phyloP scores from a whole-genome alignment of 1,284 basidiomycete species.

The Lignosus rhinocerotis region DNA sequence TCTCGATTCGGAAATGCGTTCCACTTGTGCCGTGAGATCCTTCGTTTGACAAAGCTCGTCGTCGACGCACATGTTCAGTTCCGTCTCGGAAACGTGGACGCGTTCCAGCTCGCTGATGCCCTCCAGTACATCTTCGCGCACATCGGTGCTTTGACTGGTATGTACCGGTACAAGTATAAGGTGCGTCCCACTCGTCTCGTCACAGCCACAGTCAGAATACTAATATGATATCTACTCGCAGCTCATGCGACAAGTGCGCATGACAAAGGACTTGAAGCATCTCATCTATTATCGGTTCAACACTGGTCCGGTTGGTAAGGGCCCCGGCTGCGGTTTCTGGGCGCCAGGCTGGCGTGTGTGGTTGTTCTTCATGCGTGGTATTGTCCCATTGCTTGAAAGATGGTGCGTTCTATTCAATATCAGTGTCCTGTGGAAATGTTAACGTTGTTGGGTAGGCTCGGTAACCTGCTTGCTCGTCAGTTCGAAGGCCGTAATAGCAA shows the following conservation, averaged over 20 bases:
- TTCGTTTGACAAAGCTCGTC: conserved; percentile 96
- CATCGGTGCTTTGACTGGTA: conserved; percentile 96
- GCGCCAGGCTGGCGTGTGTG: conserved; percentile 99
- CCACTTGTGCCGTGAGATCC: conserved; percentile 96
- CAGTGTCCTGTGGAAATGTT: background rate
- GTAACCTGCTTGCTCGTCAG: conserved; percentile 96
- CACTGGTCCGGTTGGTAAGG: conserved; percentile 98
- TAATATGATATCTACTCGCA: conserved; percentile 27
- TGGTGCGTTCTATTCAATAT: conserved; percentile 52
- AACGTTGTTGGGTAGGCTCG: conserved; percentile 56
- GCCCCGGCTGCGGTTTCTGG: conserved; percentile 99
- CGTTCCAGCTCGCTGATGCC: conserved; percentile 98
- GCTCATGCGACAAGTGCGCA: conserved; percentile 99
- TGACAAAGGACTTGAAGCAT: conserved; percentile 99
- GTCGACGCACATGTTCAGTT: conserved; percentile 99
- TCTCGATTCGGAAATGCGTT: conserved; percentile 99
- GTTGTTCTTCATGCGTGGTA: conserved; percentile 99
- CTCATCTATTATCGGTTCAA: conserved; percentile 99
- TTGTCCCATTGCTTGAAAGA: conserved; percentile 94
- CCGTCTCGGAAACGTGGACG: conserved; percentile 97
- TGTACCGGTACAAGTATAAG: conserved; percentile 99
- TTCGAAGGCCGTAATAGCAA: conserved; percentile 98
- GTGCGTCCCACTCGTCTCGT: conserved; percentile 38
- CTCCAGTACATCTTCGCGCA: conserved; percentile 98
- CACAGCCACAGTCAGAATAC: background rate